phyloP scores from a whole-genome alignment of 2,329 filamentous ascomycete species.

The Neofusicoccum kwambonambiense region DNA sequence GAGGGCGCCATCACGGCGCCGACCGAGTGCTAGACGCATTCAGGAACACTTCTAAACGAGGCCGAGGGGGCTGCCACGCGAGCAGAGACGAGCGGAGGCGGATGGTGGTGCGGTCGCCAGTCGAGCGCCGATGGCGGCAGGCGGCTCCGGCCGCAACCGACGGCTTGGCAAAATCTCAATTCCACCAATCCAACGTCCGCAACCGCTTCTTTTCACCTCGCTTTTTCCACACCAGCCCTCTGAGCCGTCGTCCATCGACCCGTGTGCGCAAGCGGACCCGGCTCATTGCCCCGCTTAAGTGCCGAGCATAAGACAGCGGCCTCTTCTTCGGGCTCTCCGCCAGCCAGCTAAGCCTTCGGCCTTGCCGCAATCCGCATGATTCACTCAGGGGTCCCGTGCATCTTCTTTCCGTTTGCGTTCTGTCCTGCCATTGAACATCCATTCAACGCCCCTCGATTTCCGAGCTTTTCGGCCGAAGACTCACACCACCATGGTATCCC shows the following conservation, averaged over 20 bases:
- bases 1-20: no score
- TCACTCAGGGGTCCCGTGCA: background rate
- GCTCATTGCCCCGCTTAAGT: no score
- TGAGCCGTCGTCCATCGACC: no score
- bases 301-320: no score
- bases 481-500: no score
- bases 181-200: background rate
- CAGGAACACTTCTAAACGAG: background rate
- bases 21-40: background rate
- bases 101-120: background rate
- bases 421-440: background rate
- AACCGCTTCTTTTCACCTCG: background rate
- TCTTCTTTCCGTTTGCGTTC: background rate
- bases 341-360: background rate
- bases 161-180: background rate
- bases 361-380: background rate
- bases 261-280: no score
- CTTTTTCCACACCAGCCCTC: background rate
- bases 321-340: background rate
- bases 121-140: no score
- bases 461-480: no score
- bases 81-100: background rate
- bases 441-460: no score
- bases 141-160: background rate
- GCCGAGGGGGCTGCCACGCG: background rate